phyloP scores from a whole-genome alignment of 2,329 filamentous ascomycete species.

The Fusarium pseudonygamai region DNA sequence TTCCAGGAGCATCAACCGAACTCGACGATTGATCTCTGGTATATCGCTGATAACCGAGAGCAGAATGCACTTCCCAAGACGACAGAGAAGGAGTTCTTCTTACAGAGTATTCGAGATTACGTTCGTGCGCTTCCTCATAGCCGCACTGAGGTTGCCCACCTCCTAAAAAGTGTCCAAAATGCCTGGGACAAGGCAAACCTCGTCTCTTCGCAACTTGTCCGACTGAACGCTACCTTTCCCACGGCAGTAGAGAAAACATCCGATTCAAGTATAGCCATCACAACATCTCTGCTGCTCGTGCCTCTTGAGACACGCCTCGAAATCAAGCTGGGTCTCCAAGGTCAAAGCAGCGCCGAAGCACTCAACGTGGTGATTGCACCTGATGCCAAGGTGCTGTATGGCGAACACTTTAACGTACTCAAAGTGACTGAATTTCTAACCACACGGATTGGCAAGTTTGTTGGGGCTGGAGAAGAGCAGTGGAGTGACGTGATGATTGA shows the following conservation, averaged over 20 bases:
- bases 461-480: conserved; percentile 48
- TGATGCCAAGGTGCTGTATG: conserved; percentile 74
- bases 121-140: conserved; percentile 69
- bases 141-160: conserved; percentile 62
- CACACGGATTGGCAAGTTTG: conserved; percentile 59
- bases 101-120: conserved; percentile 76
- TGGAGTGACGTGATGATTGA: conserved; percentile 68
- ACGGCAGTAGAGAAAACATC: conserved; percentile 71
- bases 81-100: conserved; percentile 77
- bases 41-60: conserved; percentile 69
- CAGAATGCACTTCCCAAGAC: conserved; percentile 65
- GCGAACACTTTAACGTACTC: conserved; percentile 77
- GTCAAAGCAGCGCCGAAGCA: conserved; percentile 56
- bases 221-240: conserved; percentile 71
- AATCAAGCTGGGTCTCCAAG: conserved; percentile 65
- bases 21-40: conserved; percentile 73
- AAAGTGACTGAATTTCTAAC: conserved; percentile 79
- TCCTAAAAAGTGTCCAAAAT: conserved; percentile 67
- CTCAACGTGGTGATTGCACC: conserved; percentile 64
- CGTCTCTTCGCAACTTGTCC: conserved; percentile 68
- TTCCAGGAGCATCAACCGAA: conserved; percentile 62
- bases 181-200: conserved; percentile 73
- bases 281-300: conserved; percentile 68
- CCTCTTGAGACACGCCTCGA: conserved; percentile 75
- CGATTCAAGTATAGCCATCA: conserved; percentile 72